phyloP scores from a whole-genome alignment of 495 filamentous ascomycete species.

The Penicillium herquei region DNA sequence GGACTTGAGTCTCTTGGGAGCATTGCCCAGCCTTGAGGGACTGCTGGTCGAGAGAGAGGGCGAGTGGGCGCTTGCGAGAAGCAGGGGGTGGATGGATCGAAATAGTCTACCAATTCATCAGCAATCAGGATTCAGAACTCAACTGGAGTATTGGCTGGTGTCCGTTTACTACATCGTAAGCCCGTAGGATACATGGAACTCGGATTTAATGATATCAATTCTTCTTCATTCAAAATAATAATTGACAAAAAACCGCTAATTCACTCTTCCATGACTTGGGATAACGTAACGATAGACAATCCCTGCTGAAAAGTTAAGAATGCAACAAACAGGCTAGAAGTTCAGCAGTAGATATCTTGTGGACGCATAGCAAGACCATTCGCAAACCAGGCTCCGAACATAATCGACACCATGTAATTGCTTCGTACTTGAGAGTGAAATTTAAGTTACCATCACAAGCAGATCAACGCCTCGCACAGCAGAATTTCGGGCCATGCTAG shows the following conservation, averaged over 20 bases:
- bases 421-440: conserved; percentile 19
- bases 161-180: no score
- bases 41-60: no score
- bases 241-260: neutral
- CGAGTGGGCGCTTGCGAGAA: no score
- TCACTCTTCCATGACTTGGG: neutral
- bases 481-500: conserved; percentile 6
- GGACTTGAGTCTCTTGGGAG: no score
- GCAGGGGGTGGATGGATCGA: no score
- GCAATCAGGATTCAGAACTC: no score
- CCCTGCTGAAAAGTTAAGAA: neutral
- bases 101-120: no score
- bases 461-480: conserved; percentile 14
- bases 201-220: conserved; percentile 5
- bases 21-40: no score
- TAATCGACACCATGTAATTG: conserved; percentile 20
- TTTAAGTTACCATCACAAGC: conserved; percentile 21
- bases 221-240: conserved; percentile 5
- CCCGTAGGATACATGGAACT: neutral
- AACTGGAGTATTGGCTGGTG: no score
- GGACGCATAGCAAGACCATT: conserved; percentile 9
- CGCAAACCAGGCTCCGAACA: conserved; percentile 24
- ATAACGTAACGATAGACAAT: conserved; percentile 3
- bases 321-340: conserved; percentile 14
- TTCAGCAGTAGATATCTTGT: conserved; percentile 11